phyloP scores from a whole-genome alignment of 768 basidiomycete species.

The Tricholoma bakamatsutake region DNA sequence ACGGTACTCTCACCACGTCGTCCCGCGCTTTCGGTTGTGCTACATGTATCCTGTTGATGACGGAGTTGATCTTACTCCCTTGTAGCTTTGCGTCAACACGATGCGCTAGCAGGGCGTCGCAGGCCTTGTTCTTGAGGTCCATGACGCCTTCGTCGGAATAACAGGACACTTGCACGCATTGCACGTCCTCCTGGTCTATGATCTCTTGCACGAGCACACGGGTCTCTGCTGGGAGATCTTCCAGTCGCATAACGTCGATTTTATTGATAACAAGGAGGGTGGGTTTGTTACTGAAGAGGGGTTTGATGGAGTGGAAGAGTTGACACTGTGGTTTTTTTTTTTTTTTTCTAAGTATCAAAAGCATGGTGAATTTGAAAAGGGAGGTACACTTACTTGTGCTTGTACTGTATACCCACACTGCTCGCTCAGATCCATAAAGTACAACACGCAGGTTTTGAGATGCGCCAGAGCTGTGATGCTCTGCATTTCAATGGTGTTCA shows the following conservation, averaged over 20 bases:
- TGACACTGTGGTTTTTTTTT: conserved; percentile 76
- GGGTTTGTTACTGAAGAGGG: conserved; percentile 91
- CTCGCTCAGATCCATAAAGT: conserved; percentile 98
- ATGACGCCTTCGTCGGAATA: conserved; percentile 97
- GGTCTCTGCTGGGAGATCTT: conserved; percentile 73
- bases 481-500: conserved; percentile 99
- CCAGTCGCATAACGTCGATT: conserved; percentile 86
- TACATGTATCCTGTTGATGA: conserved; percentile 95
- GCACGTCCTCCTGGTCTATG: conserved; percentile 64
- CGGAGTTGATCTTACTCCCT: conserved; percentile 85
- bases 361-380: background rate
- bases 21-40: conserved; percentile 88
- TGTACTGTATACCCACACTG: conserved; percentile 98
- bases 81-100: conserved; percentile 93
- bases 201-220: conserved; percentile 85
- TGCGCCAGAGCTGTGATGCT: conserved; percentile 97
- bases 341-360: background rate
- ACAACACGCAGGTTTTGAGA: conserved; percentile 87
- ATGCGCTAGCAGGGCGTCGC: conserved; percentile 91
- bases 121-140: conserved; percentile 92
- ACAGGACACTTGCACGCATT: conserved; percentile 83
- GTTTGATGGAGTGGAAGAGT: conserved; percentile 99
- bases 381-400: conserved; percentile 66
- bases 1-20: conserved; percentile 80
- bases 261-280: conserved; percentile 96